Base-by-base conservation (phyloP, 495 filamentous ascomycete genomes). In the Aspergillus taichungensis region DNA sequence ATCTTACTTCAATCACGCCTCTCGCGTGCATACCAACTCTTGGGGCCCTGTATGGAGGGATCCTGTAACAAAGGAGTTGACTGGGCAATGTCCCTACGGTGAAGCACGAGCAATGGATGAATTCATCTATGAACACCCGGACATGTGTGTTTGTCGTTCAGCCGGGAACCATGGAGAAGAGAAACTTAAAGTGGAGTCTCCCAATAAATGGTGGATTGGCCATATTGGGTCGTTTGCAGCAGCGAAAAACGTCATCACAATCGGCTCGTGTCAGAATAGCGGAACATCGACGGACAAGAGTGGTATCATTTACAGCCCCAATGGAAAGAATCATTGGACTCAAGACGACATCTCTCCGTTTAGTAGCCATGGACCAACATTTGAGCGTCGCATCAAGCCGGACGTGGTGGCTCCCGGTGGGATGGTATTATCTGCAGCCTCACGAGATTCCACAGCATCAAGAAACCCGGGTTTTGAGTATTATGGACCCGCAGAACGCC, bases 301-400 rank as follows among this genome's bases (percentile, higher is more conserved):
- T 5, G 42, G 42, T 10, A 14, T 34, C 5, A 45, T 37, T 10
- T 30, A 14, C 13, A 13, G 28, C 6, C 33, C 36, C 14, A 14
- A n/a, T 3, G 37, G 36, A 34, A 34, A 32, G 8, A 29, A 45
- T 37, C 32, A 44, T 14, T n/a, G n/a, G n/a, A n/a, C n/a, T n/a
- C 46, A 33, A 1, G 40, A 49, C 4, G 40, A 34, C 3, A 29
- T 49, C 5, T 40, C 46, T 13, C 40, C 46, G 6, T 49, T 49
- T 18, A 49, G 46, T 29, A 49, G 46, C 29, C 46, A 24, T n/a
- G 46, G 46, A n/a, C 46, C 38, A 9, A 49, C 46, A 8, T 14
- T 29, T 7, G 40, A 49, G 33, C 34, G 35, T 4, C 33, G 40
- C 5, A 30, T 43, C 9, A 49, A 49, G 38, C 46, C 46, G n/a